Conservation (phyloP, 805 yeast species). For the Candida rishiriensis region DNA sequence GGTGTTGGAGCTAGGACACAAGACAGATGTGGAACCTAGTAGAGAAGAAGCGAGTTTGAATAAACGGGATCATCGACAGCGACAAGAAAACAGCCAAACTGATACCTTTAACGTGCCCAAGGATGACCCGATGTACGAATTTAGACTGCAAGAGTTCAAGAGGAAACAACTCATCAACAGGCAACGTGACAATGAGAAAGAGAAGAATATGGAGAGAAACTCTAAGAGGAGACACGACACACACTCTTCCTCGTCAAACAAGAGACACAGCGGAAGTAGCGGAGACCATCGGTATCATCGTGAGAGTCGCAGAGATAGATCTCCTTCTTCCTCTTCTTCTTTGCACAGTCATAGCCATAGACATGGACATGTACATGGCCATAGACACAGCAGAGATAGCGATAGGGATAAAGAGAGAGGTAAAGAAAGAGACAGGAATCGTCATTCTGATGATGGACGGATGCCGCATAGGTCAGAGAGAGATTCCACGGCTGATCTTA, state of each 20-base stretch:
- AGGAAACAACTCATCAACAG: slow-evolving; percentile 8
- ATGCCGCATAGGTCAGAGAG: background rate
- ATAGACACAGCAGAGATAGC: background rate
- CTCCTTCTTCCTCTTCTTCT: too few relatives aligned
- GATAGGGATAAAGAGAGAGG: background rate
- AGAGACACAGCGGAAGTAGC: background rate
- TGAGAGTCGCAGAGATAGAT: background rate
- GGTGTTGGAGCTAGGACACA: slow-evolving; percentile 20
- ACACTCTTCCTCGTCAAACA: background rate
- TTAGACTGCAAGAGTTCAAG: slow-evolving; percentile 30
- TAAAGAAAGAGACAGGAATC: background rate
- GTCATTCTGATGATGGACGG: too few relatives aligned
- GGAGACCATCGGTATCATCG: background rate
- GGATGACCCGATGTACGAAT: slow-evolving; percentile 50
- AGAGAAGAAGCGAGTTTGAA: slow-evolving; percentile 1
- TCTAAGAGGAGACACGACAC: background rate
- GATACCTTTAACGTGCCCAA: slow-evolving; percentile 17
- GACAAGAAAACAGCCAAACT: background rate
- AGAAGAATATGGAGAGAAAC: background rate
- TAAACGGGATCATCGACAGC: slow-evolving; percentile 10
- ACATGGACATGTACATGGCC: background rate
- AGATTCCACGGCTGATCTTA: background rate
- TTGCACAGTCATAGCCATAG: too few relatives aligned
- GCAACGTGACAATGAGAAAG: slow-evolving; percentile 5
- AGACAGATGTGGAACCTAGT: slow-evolving; percentile 2